Conservation (phyloP, 176 grass and related monocot genomes). For the Eleusine indica region DNA sequence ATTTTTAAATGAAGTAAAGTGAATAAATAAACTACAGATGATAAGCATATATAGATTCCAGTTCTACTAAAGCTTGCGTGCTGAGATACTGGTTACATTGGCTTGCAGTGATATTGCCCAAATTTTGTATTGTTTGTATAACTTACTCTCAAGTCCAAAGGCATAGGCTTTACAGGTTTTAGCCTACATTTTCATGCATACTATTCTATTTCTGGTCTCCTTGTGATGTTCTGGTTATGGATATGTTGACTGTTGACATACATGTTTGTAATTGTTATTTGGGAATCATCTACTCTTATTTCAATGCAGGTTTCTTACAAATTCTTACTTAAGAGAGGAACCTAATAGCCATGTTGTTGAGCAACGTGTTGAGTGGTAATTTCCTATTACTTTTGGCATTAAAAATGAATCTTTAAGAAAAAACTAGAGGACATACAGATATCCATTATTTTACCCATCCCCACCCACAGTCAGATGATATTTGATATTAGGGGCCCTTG, state of each 20-base stretch:
- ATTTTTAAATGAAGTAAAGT: constrained; percentile 6
- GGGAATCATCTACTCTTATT: constrained; percentile 9
- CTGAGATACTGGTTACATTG: constrained; percentile 9
- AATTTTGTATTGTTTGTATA: constrained; percentile 27
- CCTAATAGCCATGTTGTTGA: constrained; percentile 97
- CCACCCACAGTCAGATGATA: neutral
- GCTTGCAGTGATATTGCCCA: neutral
- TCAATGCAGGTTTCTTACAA: constrained; percentile 82
- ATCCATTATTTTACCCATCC: neutral
- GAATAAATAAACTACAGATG: constrained; percentile 6
- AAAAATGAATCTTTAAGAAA: neutral
- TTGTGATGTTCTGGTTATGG: neutral
- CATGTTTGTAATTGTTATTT: no score
- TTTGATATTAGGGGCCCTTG: no score
- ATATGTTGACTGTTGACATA: constrained; percentile 24
- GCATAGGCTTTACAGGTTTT: constrained; percentile 12
- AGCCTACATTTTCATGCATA: neutral
- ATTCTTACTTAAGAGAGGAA: constrained; percentile 91
- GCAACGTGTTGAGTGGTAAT: constrained; percentile 93
- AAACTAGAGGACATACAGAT: neutral
- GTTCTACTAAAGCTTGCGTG: neutral
- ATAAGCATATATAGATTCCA: neutral
- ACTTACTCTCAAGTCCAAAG: constrained; percentile 4
- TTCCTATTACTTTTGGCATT: constrained; percentile 6
- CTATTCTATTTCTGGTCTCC: constrained; percentile 1